A percentile compares a stretch with the other conserved stretches of the same genome.
These are phyloP conservation scores for Naegleria fowleri DNA, from an alignment of 208 protist genomes.

Conservation along the genomic window DNA sequence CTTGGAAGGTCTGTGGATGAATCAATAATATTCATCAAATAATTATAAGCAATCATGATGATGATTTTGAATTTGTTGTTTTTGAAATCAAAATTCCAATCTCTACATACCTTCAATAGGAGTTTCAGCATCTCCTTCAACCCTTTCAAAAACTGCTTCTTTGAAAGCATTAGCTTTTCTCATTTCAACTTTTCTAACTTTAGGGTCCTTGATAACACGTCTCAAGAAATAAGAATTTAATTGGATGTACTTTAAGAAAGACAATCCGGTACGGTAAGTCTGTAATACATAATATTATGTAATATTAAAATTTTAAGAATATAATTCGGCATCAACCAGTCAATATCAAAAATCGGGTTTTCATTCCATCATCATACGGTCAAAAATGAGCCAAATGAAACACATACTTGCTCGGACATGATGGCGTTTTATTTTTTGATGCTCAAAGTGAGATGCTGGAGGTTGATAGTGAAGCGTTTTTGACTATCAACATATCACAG, in stretches of 20 bases:
- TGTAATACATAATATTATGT: not conserved
- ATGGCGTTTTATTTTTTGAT: not conserved
- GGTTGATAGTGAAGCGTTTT: too few relatives aligned
- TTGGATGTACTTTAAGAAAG: not conserved
- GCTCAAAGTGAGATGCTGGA: too few relatives aligned
- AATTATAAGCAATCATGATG: not conserved
- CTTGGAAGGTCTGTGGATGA: not conserved
- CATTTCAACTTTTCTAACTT: not conserved
- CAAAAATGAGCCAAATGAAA: not conserved
- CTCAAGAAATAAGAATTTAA: not conserved
- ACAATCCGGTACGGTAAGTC: not conserved
- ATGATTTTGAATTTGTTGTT: too few relatives aligned
- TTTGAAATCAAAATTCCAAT: too few relatives aligned
- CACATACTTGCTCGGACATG: not conserved
- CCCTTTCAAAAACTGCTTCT: not conserved
- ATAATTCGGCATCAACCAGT: too few relatives aligned
- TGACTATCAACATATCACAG: too few relatives aligned
- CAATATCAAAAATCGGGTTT: not conserved
- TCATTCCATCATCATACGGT: not conserved
- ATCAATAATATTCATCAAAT: not conserved
- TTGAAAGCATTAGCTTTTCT: slow-evolving; percentile 2
- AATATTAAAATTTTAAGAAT: too few relatives aligned
- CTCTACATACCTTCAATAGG: not conserved
- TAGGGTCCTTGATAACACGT: not conserved
- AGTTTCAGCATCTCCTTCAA: slow-evolving; percentile 1